A percentile compares a stretch with the other conserved stretches of the same genome.
Conservation (phyloP, 805 yeast species). For the Ogataea methylovora region DNA sequence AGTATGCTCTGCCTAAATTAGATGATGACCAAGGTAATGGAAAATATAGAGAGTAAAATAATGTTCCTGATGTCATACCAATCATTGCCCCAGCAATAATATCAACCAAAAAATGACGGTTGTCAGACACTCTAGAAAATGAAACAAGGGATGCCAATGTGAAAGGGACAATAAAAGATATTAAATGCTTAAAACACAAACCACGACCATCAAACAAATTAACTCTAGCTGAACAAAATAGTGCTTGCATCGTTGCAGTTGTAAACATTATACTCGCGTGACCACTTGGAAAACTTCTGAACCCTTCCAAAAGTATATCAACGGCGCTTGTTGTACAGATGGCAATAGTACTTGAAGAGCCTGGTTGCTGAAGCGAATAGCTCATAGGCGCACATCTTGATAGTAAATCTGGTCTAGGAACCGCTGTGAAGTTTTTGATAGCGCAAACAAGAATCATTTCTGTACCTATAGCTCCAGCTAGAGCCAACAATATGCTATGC, state of each 20-base stretch:
- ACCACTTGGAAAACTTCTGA: constrained; percentile 53
- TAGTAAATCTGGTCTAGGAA: constrained; percentile 47
- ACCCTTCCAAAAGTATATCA: constrained; percentile 37
- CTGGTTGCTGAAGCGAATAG: constrained; percentile 21
- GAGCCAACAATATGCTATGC: constrained; percentile 26
- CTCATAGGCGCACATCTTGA: constrained; percentile 38
- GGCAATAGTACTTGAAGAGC: constrained; percentile 33
- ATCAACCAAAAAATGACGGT: constrained; percentile 35
- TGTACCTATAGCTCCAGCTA: constrained; percentile 29
- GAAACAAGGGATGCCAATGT: constrained; percentile 27
- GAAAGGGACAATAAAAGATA: constrained; percentile 27
- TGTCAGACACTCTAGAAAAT: constrained; percentile 39
- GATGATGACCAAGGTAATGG: constrained; percentile 24
- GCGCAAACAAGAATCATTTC: constrained; percentile 33
- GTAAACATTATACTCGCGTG: constrained; percentile 47
- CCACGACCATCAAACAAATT: constrained; percentile 30
- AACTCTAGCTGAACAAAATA: constrained; percentile 27
- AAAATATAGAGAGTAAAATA: constrained; percentile 34
- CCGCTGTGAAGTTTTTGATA: constrained; percentile 40
- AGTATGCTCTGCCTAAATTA: constrained; percentile 32
- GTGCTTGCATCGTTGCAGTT: constrained; percentile 30
- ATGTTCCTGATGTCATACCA: constrained; percentile 26
- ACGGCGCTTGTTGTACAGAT: constrained; percentile 35
- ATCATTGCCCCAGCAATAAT: constrained; percentile 31
- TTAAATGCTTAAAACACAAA: constrained; percentile 24